phyloP scores from a whole-genome alignment of 306 rosid species.

The Inga laurina region DNA sequence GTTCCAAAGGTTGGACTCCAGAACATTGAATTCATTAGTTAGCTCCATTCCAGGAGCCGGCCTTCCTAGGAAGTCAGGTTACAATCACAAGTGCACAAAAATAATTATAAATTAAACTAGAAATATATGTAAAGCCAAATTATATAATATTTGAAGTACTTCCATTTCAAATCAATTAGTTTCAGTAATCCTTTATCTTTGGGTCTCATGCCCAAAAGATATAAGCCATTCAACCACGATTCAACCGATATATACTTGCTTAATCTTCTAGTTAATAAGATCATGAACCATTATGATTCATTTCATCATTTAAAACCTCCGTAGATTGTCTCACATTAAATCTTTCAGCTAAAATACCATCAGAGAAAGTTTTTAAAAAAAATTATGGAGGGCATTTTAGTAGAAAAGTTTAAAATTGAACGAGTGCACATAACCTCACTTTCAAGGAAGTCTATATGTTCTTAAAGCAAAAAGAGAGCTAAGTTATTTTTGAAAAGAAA shows the following conservation, averaged over 20 bases:
- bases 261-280: constrained; percentile 3
- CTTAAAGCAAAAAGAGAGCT: background rate
- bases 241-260: background rate
- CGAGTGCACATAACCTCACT: background rate
- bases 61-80: constrained; percentile 64
- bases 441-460: background rate
- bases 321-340: background rate
- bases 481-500: too few species aligned
- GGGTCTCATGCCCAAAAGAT: background rate
- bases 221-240: background rate
- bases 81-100: constrained; percentile 1
- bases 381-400: background rate
- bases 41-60: constrained; percentile 92
- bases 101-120: constrained; percentile 20
- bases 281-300: background rate
- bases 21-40: constrained; percentile 83
- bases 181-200: background rate
- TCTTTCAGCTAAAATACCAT: background rate
- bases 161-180: background rate
- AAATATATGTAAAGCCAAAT: background rate
- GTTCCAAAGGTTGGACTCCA: constrained; percentile 93
- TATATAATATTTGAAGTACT: background rate
- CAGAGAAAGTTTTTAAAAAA: background rate
- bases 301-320: background rate
- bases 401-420: background rate